Base-by-base conservation (phyloP, 2,329 filamentous ascomycete species). In the Neopestalotiopsis sp. region DNA sequence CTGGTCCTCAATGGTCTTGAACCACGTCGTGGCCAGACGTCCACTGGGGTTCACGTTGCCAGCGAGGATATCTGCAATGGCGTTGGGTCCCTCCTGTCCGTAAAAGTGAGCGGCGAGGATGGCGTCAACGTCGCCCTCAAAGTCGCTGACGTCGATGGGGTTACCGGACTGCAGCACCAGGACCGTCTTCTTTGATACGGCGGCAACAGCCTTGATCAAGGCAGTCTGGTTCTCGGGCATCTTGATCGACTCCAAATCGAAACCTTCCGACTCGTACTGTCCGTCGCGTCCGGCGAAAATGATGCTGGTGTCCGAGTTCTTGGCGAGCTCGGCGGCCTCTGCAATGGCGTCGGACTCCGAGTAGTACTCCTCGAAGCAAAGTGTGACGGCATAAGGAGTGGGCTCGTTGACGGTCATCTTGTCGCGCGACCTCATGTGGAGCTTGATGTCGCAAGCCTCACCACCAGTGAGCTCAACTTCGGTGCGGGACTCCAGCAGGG, bases 401-500 rank as follows among this genome's bases (percentile, higher is more conserved):
- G 64, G 64, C 32, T 66, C 64, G 64, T 38, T 38, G n/a, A 57
- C 49, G 24, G 64, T 66, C 10, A 66, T 12, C 28, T 38, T 66
- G 28, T 66, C 64, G 24, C 45, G 64, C 20, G 70, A 69, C 20
- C 61, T 69, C 69, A 72, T 72, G 1, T 24, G 30, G 3, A 72
- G 65, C 30, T 52, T 66, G 5, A 72, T 49, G 14, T 69, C 66
- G 62, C 72, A 72, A 6, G 68, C 28, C 3, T 67, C 61, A 0
- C 69, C 69, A 1, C 66, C 71, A 1, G 62, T 61, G 60, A 73
- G 49, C 10, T 62, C 10, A 1, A 73, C 6, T 24, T 71, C 68
- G 28, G 56, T 45, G 24, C 70, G 69, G 2, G 64, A 69, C 42
- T 73, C 72, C 30, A 72, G 67, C 30, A 71, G 69, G 34, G 71